Evolutionary conservation across 2,329 filamentous ascomycete genomes (phyloP), one percentile per base, ranked within the genome.

Genomic region (Colletotrichum musicola): DNA sequence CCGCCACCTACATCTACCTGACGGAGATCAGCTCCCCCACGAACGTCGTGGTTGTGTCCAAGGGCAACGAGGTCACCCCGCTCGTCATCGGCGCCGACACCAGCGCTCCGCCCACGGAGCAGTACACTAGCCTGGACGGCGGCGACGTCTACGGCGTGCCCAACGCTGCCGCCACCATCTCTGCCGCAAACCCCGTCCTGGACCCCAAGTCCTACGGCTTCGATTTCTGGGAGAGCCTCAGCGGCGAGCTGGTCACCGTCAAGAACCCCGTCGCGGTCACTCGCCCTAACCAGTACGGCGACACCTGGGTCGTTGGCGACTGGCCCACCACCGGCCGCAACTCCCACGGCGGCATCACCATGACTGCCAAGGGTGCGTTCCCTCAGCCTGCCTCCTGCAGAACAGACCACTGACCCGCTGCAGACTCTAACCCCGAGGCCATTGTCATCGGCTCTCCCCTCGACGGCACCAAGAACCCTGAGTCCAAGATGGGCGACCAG

Each of bases 161-260:
- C 12, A 92, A 91, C 74, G 90, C 88, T 69, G 80, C 81, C 46
- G 85, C 81, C 70, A 83, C 84, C 71, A 75, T 93, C 46, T 90
- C 89, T 2, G 80, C 77, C 6, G 80, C 76, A 40, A 93, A 93
- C 75, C 90, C 90, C 0, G 80, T 81, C 14, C 83, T 93, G 46
- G 77, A 90, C 69, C 90, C 90, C 2, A 79, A 80, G 22, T 79
- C 81, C 49, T 93, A 90, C 74, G 91, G 91, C 2, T 81, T 93
- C 35, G 91, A 93, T 76, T 93, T 93, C 75, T 93, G 91, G 91
- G 89, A 93, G 83, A 90, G 86, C 70, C 78, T 93, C 66, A 83
- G 82, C 62, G 91, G 90, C 30, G 89, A 93, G 77, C 81, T 92
- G 7, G 90, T 93, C 14, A 92, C 88, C 0, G 80, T 93, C 54